Evolutionary conservation across 2,329 filamentous ascomycete genomes (phyloP), one percentile per base, ranked within the genome.

Genomic region (Pyrenophora seminiperda): DNA sequence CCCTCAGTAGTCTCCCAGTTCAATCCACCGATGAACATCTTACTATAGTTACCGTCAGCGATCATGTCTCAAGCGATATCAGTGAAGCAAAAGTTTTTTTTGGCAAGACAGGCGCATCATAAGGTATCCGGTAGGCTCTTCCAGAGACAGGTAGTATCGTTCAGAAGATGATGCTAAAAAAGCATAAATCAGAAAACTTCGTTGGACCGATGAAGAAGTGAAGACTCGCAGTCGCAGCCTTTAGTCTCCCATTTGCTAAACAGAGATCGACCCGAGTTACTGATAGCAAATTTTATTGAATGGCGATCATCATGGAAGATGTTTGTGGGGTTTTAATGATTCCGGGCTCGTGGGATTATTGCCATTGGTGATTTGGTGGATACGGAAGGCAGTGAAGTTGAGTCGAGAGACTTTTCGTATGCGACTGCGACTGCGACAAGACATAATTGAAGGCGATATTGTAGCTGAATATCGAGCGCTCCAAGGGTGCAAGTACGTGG

Each of bases 1-100:
- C 93, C 87, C 78, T 97, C 93, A 47, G 94, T 97, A 13, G 94
- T 99, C 76, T 99, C 94, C 94, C 94, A 99, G 72, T 99, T 99
- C 47, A 99, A 79, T 32, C 94, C 94, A 66, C 94, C 94, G 75
- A 99, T 99, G 67, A 99, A 99, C 94, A 99, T 99, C 80, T 99
- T 99, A 68, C 94, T 99, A 42, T 17, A 24, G 44, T 32, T 20
- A 14, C 44, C 42, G 58, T 70, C 49, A 68, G 66, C 45, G 54
- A 41, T 13, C 17, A 39, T 10, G n/a, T 43, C 7, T 14, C 10
- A 7, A 14, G n/a, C 13, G 22, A 18, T 20, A 7, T 15, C 20
- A 31, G 14, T 22, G n/a, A 17, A 37, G 15, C 15, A 48, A 33
- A n/a, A 42, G 33, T 41, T 13, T 30, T 39, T 30, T 32, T 27